Percentiles rank a stretch among this genome's conserved stretches.
Evolutionary conservation across 2,329 filamentous ascomycete species (phyloP).

Genomic region (Basipetospora sp.): DNA sequence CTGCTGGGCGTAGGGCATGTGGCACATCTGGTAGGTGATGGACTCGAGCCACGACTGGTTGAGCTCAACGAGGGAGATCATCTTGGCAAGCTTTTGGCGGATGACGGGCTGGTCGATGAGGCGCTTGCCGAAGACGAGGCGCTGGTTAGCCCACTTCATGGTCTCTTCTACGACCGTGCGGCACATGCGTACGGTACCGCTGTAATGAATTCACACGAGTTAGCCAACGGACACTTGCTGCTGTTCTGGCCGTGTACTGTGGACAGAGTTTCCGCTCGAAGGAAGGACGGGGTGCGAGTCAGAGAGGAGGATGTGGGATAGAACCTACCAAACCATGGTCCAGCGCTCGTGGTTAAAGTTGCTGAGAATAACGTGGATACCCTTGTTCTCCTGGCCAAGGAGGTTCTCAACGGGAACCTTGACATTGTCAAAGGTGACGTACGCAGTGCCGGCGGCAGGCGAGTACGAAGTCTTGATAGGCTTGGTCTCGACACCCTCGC

Average conservation of each 20-base stretch:
- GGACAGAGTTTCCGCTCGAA: background rate
- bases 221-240: background rate
- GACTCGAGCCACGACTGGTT: conserved; percentile 75
- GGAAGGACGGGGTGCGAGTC: background rate
- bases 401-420: conserved; percentile 69
- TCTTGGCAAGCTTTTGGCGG: conserved; percentile 71
- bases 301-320: background rate
- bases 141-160: conserved; percentile 78
- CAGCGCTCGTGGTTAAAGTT: conserved; percentile 85
- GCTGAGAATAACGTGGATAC: conserved; percentile 67
- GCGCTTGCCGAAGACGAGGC: conserved; percentile 68
- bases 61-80: conserved; percentile 71
- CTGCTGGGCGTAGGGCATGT: conserved; percentile 69
- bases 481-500: conserved; percentile 62
- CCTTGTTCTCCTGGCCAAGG: conserved; percentile 70
- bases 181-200: conserved; percentile 47
- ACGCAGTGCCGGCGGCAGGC: conserved; percentile 61
- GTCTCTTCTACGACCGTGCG: conserved; percentile 67
- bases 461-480: conserved; percentile 73
- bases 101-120: conserved; percentile 74
- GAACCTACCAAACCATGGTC: conserved; percentile 50
- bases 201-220: too few species aligned
- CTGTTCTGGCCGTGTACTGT: too few species aligned
- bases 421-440: conserved; percentile 71
- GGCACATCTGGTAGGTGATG: conserved; percentile 76